phyloP scores from a whole-genome alignment of 352 stramenopile species.

The Phytopythium aichiense region DNA sequence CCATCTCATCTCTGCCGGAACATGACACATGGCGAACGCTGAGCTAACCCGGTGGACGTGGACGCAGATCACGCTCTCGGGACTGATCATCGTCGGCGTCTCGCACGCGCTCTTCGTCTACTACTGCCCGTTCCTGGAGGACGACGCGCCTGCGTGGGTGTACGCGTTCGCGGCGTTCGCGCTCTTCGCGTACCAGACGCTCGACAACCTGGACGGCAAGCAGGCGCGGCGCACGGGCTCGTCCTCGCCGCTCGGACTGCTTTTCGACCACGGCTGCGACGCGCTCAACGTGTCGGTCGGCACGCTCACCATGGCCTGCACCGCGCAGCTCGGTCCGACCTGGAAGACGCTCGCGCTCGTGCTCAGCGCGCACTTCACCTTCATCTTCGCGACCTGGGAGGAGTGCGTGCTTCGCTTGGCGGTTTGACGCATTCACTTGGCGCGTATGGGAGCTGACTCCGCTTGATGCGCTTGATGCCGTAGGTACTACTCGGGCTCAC shows the following conservation, averaged over 20 bases:
- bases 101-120: slow-evolving; percentile 65
- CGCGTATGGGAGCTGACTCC: neutral
- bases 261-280: slow-evolving; percentile 97
- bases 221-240: slow-evolving; percentile 93
- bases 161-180: slow-evolving; percentile 53
- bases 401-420: slow-evolving; percentile 33
- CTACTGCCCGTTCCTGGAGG: slow-evolving; percentile 71
- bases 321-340: slow-evolving; percentile 69
- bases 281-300: slow-evolving; percentile 80
- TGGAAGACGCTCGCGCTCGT: slow-evolving; percentile 78
- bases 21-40: neutral
- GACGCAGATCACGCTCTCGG: slow-evolving; percentile 68
- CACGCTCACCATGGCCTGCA: slow-evolving; percentile 75
- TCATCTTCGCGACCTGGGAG: slow-evolving; percentile 88
- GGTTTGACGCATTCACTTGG: neutral
- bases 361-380: slow-evolving; percentile 73
- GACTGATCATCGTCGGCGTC: slow-evolving; percentile 54
- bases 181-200: slow-evolving; percentile 78
- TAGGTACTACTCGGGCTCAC: slow-evolving; percentile 92
- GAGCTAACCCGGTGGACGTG: neutral
- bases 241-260: slow-evolving; percentile 94
- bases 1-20: neutral
- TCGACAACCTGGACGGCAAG: slow-evolving; percentile 97
- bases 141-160: slow-evolving; percentile 63
- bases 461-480: neutral